Base-by-base conservation (phyloP, 2,329 filamentous ascomycete genomes). In the Didymella sp. region DNA sequence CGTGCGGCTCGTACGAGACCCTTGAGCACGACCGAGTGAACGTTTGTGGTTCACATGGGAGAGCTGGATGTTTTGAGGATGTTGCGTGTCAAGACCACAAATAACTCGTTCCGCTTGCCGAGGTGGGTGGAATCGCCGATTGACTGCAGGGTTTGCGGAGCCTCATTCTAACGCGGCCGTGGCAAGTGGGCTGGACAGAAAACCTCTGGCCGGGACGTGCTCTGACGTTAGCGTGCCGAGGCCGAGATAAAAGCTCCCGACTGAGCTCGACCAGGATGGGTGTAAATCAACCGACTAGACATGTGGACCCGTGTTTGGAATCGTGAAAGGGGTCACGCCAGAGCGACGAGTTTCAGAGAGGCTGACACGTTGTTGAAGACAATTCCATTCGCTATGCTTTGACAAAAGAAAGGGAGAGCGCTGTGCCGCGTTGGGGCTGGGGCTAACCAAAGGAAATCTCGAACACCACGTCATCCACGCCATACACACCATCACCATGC, bases 351-450 rank as follows among this genome's bases (percentile, higher is more conserved):
- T 3, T 28, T n/a, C 28, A n/a, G 13, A 21, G 5, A 9, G 8
- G 17, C 17, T 7, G 12, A 4, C 15, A 25, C 27, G 27, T 27
- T 21, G 5, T 53, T 30, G 21, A 25, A 25, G 31, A 50, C 38
- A 42, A 31, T 21, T 50, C 35, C 30, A 38, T 56, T 51, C 48
- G 54, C 54, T 51, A 57, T 51, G 54, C 54, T 48, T 51, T 43
- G 22, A 47, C 30, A 57, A 51, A 42, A 22, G 48, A 51, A 56
- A 40, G 17, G 11, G 13, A 33, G 50, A 7, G 11, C 30, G 38
- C 46, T 56, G 43, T 51, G 41, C 47, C 35, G 17, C 7, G 27
- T 38, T 33, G 11, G 45, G 11, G 41, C 8, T 40, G 9, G 41
- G 41, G n/a, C 43, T 48, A 21, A 43, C 19, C 19, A 27, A 35